Percentiles rank a stretch among this genome's conserved stretches.
Conservation (phyloP, 345 rosid species). For the Chamaenerion angustifolium region DNA sequence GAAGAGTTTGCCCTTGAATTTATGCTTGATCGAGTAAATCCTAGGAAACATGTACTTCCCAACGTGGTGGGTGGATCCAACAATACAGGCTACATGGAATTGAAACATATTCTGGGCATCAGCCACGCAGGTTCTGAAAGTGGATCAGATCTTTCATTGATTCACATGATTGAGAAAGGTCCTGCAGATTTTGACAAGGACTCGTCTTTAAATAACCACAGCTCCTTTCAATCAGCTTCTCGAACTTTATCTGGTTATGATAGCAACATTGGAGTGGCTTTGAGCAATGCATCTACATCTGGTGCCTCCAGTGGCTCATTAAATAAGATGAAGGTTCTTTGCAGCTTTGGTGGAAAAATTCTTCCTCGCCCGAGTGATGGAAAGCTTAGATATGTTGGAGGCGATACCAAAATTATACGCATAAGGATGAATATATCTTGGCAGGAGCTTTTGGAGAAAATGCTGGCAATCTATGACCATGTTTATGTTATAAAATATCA, state of each 20-base stretch:
- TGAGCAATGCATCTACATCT: constrained; percentile 18
- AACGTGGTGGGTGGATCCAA: constrained; percentile 29
- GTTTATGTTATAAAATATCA: constrained; percentile 78
- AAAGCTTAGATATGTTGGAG: constrained; percentile 87
- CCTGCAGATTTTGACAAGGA: constrained; percentile 36
- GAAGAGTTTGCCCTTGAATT: constrained; percentile 90
- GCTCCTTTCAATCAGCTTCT: constrained; percentile 37
- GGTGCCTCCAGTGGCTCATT: constrained; percentile 32
- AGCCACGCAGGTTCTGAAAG: constrained; percentile 48
- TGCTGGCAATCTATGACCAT: constrained; percentile 46
- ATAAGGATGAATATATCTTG: constrained; percentile 35
- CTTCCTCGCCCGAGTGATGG: constrained; percentile 87
- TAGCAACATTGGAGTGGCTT: constrained; percentile 12
- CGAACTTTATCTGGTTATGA: neutral
- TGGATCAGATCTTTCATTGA: constrained; percentile 48
- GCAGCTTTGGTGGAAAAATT: constrained; percentile 84
- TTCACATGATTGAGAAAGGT: constrained; percentile 26
- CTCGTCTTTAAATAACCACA: constrained; percentile 26
- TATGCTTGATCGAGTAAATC: constrained; percentile 61
- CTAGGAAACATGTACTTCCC: constrained; percentile 30
- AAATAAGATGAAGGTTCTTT: constrained; percentile 53
- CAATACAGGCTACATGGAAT: constrained; percentile 48
- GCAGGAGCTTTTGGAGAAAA: constrained; percentile 54
- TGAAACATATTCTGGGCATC: constrained; percentile 47
- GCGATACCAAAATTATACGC: constrained; percentile 75